Evolutionary conservation across 768 basidiomycete genomes (phyloP), one percentile per base, ranked within the genome.

Genomic region (Podaxis rugospora): DNA sequence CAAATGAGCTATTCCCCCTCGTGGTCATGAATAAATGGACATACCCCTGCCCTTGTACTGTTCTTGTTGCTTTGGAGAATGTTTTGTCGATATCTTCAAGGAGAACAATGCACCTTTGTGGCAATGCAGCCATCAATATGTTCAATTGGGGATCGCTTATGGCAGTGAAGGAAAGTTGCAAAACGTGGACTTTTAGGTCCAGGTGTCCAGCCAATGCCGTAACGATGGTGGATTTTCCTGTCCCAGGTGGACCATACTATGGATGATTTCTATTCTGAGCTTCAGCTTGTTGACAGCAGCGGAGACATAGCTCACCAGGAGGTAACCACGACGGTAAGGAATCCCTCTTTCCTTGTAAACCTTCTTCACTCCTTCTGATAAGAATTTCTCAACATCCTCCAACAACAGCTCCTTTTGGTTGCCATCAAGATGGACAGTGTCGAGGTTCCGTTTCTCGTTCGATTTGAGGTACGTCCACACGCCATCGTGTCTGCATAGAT

Each of bases 151-250:
- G 69, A 70, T 90, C 89, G 66, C 88, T 85, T 37, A 90, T 68
- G 4, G 81, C 81, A 0, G 70, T 61, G 18, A 80, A 78, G 2
- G 86, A 83, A 3, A 90, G 78, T 0, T 85, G 83, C 52, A 90
- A 71, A 47, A 88, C 76, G 71, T 88, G 88, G 23, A 90, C 76
- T 63, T 86, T 78, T n/a, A 90, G 74, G 32, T 76, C 80, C 13
- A 90, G 78, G 66, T 88, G 87, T n/a, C 87, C 85, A 0, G 89
- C 88, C 18, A 89, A 75, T 46, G 81, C 79, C 66, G 87, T 85
- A 46, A 89, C 88, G 57, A 89, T 73, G 28, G 81, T 84, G 0
- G 88, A 88, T 68, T 90, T 90, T 0, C 89, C 89, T 3, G 86
- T 83, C 10, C 88, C 88, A 2, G 88, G 88, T 4, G 80, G 83